Base-by-base conservation (phyloP, 352 stramenopile species). In the Phytopythium vexans region DNA sequence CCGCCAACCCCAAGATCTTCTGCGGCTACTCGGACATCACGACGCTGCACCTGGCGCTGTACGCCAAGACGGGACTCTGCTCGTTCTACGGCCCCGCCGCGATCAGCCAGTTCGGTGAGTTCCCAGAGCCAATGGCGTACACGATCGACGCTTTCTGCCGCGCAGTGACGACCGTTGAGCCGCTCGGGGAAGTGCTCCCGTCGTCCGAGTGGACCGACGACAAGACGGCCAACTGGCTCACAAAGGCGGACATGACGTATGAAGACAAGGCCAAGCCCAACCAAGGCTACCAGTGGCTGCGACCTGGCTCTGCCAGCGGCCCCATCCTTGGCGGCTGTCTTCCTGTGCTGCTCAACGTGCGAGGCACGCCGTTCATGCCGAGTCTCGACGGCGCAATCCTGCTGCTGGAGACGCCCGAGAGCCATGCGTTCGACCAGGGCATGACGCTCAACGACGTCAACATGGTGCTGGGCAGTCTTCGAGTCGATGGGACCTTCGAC, bases 161-260 rank as follows among this genome's bases (percentile, higher is more conserved):
- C 12, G 66, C 68, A 5, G 43, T 79, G 11, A 38, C 58, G 32
- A 58, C 44, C 3, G 7, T 57, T 0, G 43, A 69, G 15, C 62
- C 73, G 4, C 54, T 84, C 12, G 70, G 75, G 0, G 27, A 50
- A 0, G 49, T 87, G 33, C 9, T 32, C 8, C 58, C 75, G 8
- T 89, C 75, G 3, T 38, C 31, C 0, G 68, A 85, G 41, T 89
- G 74, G 75, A 79, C 66, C 1, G 71, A 87, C 43, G 74, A 89
- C 62, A 86, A 83, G 55, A 82, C 73, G 4, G 63, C 68, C 2
- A 80, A 89, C 63, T 89, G 78, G 76, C 50, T 82, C 32, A 77
- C 64, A 0, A 56, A 64, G 10, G 61, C 58, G 1, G 77, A 89
- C 36, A 71, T 78, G 6, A 62, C 46, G 1, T 64, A 85, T 50